phyloP scores from a whole-genome alignment of 2,329 filamentous ascomycete species.

The Xylaria sp. region DNA sequence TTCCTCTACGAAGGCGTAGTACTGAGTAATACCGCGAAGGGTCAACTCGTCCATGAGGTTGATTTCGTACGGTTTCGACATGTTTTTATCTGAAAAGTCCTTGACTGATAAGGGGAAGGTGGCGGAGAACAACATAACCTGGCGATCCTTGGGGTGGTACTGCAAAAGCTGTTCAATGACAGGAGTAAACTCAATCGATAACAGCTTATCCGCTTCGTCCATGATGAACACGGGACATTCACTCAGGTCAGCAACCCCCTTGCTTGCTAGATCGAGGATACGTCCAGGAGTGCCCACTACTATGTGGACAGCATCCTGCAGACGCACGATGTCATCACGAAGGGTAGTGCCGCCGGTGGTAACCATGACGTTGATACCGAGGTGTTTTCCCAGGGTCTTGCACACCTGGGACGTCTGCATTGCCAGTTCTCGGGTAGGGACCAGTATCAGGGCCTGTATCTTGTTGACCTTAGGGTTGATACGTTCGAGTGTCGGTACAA shows the following conservation, averaged over 20 bases:
- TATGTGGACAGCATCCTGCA: slow-evolving; percentile 95
- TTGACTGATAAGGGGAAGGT: slow-evolving; percentile 98
- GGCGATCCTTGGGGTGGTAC: slow-evolving; percentile 96
- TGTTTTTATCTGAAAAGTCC: slow-evolving; percentile 98
- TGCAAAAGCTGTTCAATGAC: slow-evolving; percentile 95
- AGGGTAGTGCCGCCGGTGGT: slow-evolving; percentile 95
- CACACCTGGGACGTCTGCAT: slow-evolving; percentile 99
- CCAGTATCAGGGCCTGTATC: slow-evolving; percentile 94
- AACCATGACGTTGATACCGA: slow-evolving; percentile 99
- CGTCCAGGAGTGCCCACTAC: slow-evolving; percentile 96
- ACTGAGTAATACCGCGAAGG: slow-evolving; percentile 96
- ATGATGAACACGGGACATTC: slow-evolving; percentile 99
- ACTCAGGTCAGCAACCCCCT: slow-evolving; percentile 94
- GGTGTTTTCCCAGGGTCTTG: slow-evolving; percentile 97
- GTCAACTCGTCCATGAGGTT: slow-evolving; percentile 99
- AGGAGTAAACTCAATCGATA: slow-evolving; percentile 95
- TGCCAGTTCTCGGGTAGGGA: slow-evolving; percentile 95
- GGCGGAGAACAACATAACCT: slow-evolving; percentile 99
- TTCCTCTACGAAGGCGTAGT: slow-evolving; percentile 99
- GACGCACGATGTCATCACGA: slow-evolving; percentile 94
- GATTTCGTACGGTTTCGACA: slow-evolving; percentile 96
- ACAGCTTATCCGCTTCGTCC: slow-evolving; percentile 98
- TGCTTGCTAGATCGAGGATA: slow-evolving; percentile 95
- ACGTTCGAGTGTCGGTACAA: slow-evolving; percentile 93
- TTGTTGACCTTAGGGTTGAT: slow-evolving; percentile 98